These are phyloP conservation scores for Colletotrichum echinochloae DNA, from an alignment of 2,329 filamentous ascomycete genomes.

Conservation along the genomic window DNA sequence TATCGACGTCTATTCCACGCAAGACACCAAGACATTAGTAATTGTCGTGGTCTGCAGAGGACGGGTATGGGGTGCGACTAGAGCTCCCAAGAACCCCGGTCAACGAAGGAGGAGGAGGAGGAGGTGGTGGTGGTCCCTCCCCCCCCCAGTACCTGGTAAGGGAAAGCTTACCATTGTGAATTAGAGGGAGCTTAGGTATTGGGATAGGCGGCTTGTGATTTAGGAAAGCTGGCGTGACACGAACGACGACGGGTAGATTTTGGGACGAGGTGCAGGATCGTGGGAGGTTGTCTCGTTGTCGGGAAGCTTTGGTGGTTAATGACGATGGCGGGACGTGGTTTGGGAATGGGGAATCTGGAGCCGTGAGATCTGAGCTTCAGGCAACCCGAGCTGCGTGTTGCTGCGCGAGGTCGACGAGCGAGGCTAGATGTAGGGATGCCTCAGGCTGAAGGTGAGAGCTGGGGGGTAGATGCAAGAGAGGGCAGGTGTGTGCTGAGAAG, in stretches of 20 bases:
- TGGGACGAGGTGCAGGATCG: conserved; percentile 18
- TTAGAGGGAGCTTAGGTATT: conserved; percentile 34
- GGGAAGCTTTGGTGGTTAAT: conserved; percentile 31
- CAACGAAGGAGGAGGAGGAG: background rate
- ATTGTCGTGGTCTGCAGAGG: background rate
- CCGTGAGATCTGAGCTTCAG: conserved; percentile 42
- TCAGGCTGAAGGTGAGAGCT: conserved; percentile 23
- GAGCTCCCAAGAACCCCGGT: conserved; percentile 28
- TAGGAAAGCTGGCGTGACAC: background rate
- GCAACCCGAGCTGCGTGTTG: conserved; percentile 43
- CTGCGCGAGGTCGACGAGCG: conserved; percentile 38
- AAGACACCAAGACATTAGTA: background rate
- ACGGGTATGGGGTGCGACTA: background rate
- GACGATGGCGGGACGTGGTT: conserved; percentile 42
- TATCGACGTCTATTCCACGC: conserved; percentile 87
- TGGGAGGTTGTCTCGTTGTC: conserved; percentile 11
- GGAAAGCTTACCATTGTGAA: conserved; percentile 50
- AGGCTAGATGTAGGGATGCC: conserved; percentile 37
- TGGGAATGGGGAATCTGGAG: conserved; percentile 41
- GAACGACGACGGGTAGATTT: conserved; percentile 4
- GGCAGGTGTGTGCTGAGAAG: conserved; percentile 2
- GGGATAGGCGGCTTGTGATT: background rate
- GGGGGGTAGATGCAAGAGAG: conserved; percentile 9
- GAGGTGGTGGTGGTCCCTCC: conserved; percentile 4
- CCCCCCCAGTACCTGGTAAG: conserved; percentile 41